Evolutionary conservation across 163 green algal species (phyloP).

Genomic region (Chlorella variabilis): DNA sequence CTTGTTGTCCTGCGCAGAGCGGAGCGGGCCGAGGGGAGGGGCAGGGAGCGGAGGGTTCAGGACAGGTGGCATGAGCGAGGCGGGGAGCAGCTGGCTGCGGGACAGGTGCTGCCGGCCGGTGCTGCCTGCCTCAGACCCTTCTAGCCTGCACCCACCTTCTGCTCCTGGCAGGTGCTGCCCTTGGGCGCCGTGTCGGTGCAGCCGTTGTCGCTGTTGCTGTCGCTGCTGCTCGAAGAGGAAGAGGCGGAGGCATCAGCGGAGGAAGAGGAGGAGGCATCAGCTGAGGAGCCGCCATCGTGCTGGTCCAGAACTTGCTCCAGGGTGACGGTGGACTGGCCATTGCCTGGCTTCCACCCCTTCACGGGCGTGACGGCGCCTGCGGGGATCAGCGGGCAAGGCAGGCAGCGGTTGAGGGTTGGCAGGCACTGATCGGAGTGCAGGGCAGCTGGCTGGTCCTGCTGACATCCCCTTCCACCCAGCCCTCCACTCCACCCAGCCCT

Average conservation of each 20-base stretch:
- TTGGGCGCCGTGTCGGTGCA: constrained; percentile 40
- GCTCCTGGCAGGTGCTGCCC: constrained; percentile 32
- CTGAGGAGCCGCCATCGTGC: not conserved
- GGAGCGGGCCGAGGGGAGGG: not conserved
- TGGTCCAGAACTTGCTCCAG: not conserved
- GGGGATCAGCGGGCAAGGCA: too few relatives aligned
- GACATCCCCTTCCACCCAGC: too few relatives aligned
- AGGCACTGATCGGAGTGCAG: too few relatives aligned
- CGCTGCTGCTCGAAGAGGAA: too few relatives aligned
- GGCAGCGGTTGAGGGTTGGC: too few relatives aligned
- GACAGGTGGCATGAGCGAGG: too few relatives aligned
- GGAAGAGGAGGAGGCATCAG: not conserved
- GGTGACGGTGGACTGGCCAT: not conserved
- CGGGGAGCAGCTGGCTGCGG: too few relatives aligned
- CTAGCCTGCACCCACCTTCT: not conserved
- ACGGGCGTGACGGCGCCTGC: constrained; percentile 6
- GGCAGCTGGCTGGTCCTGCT: too few relatives aligned
- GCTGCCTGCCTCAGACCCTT: not conserved
- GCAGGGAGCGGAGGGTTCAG: not conserved
- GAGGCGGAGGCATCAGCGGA: constrained; percentile 1
- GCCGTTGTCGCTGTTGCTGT: not conserved
- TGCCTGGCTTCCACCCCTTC: not conserved
- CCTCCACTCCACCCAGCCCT: too few relatives aligned
- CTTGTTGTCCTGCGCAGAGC: not conserved
- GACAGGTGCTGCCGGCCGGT: too few relatives aligned